Evolutionary conservation across 208 protist genomes (phyloP).

Genomic region (Crithidia acanthocephali): DNA sequence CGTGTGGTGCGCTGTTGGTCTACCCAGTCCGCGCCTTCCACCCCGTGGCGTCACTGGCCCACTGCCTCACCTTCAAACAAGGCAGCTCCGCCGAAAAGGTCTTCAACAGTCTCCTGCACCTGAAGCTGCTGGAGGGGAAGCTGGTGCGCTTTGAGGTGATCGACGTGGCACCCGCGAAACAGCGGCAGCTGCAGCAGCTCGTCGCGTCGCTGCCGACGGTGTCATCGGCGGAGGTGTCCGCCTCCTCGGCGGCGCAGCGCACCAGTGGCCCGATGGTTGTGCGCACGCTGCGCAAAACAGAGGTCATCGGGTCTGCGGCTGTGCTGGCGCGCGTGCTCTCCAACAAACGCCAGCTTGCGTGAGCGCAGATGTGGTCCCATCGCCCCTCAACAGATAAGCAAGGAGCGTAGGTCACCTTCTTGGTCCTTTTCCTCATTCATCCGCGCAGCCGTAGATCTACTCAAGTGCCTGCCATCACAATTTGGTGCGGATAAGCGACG

Average conservation of each 20-base stretch:
- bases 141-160: conserved; percentile 86
- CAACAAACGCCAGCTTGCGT: conserved; percentile 77
- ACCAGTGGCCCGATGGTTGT: neutral
- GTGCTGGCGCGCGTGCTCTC: conserved; percentile 80
- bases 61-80: conserved; percentile 78
- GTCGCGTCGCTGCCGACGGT: conserved; percentile 14
- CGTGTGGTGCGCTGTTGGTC: conserved; percentile 52
- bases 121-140: conserved; percentile 76
- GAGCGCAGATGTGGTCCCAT: too few relatives aligned
- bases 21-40: conserved; percentile 73
- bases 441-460: too few relatives aligned
- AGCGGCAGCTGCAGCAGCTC: conserved; percentile 22
- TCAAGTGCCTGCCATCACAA: too few relatives aligned
- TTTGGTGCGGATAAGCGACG: too few relatives aligned
- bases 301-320: conserved; percentile 48
- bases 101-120: conserved; percentile 66
- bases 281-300: conserved; percentile 54
- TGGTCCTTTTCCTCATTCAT: too few relatives aligned
- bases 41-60: conserved; percentile 55
- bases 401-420: too few relatives aligned
- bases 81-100: conserved; percentile 74
- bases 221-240: neutral
- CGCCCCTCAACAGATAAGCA: too few relatives aligned
- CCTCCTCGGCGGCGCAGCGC: neutral
- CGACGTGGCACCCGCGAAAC: conserved; percentile 27